Evolutionary conservation across 2,329 filamentous ascomycete genomes (phyloP).

Genomic region (Lithohypha guttulata): DNA sequence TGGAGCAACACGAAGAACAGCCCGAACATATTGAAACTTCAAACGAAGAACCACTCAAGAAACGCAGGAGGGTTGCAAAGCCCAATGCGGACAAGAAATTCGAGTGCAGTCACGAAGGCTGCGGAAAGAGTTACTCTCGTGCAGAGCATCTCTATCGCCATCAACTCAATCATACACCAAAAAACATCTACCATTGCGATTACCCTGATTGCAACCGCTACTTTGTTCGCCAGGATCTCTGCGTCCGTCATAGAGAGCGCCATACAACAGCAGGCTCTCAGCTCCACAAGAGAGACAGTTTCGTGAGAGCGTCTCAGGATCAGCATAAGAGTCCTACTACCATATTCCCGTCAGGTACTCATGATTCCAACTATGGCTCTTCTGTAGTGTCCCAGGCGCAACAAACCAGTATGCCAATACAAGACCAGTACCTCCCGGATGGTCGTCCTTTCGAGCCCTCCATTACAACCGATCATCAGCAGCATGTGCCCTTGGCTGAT

Average conservation of each 20-base stretch:
- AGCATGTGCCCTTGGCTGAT: constrained; percentile 13
- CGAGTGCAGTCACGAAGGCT: constrained; percentile 73
- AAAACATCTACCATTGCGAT: constrained; percentile 89
- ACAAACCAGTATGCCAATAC: neutral
- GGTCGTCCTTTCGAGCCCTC: neutral
- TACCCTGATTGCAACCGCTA: constrained; percentile 81
- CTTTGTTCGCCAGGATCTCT: constrained; percentile 88
- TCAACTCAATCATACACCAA: constrained; percentile 90
- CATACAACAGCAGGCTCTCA: constrained; percentile 56
- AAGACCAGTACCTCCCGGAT: constrained; percentile 1
- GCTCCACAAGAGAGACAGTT: constrained; percentile 39
- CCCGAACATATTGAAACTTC: neutral
- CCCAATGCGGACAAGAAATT: constrained; percentile 46
- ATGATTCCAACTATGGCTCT: constrained; percentile 13
- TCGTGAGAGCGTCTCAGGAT: constrained; percentile 24
- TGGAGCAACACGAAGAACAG: neutral
- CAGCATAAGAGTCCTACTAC: constrained; percentile 1
- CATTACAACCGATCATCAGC: neutral
- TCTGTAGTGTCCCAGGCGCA: constrained; percentile 9
- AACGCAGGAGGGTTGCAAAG: constrained; percentile 36
- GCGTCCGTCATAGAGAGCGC: constrained; percentile 71
- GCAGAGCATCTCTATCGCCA: constrained; percentile 95
- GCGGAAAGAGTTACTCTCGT: constrained; percentile 91
- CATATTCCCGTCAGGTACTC: constrained; percentile 5
- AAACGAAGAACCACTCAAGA: constrained; percentile 25